Base-by-base conservation (phyloP, 495 filamentous ascomycete species). In the Ascobolus immersus region DNA sequence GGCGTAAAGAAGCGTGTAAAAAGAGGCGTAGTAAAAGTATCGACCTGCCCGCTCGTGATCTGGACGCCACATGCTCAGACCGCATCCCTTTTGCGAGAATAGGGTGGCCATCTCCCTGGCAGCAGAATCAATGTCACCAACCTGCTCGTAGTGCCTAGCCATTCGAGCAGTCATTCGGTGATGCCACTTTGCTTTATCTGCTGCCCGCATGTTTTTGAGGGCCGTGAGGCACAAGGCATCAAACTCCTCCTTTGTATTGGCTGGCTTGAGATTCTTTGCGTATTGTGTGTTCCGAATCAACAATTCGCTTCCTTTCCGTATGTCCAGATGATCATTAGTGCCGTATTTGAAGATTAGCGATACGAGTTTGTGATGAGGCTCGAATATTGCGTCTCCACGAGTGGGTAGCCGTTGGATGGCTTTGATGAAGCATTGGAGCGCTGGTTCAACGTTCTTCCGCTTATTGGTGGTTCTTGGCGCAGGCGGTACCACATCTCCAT, bases 171-270 rank as follows among this genome's bases (percentile, higher is more conserved):
- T 73, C 58, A 99, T 79, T 2, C 86, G 74, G 44, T 99, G 86
- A 49, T 99, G 86, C 86, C 86, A 99, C 44, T 90, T 80, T 3
- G 75, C 71, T 54, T 92, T 91, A 46, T 99, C 86, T 15, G 77
- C 78, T 30, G 65, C 67, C 38, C 77, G 73, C 33, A 94, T 62
- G 32, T 66, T 64, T 33, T 67, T 71, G 30, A 94, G 54, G 2
- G 72, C 66, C 32, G 68, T 60, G 7, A 86, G 61, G 17, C 84
- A 62, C 42, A 77, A 89, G 8, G 58, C 45, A 30, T 77, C 69
- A 76, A 84, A 96, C 11, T 62, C 61, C 21, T 70, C 69, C 9
- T 52, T 17, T 69, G 65, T 5, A 18, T 60, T 49, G 3, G 64
- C 57, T 2, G 28, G 41, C n/a, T 44, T 35, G 15, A 49, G 13